phyloP scores from a whole-genome alignment of 345 rosid species.

The Syzygium aromaticum region DNA sequence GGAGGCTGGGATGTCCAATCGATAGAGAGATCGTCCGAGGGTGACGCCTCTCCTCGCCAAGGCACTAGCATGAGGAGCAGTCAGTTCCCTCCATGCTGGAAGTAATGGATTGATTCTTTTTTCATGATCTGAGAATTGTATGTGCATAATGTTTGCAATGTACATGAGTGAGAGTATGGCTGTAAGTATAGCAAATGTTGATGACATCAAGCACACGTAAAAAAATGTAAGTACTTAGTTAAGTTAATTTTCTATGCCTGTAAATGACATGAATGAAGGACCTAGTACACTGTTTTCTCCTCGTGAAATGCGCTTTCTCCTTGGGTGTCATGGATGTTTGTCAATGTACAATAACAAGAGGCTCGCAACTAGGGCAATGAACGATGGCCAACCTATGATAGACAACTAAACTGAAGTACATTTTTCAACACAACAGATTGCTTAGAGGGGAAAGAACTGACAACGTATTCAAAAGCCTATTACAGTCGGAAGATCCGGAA shows the following conservation, averaged over 20 bases:
- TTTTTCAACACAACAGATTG: not conserved
- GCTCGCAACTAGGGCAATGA: not conserved
- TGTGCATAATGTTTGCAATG: not conserved
- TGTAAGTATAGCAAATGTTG: not conserved
- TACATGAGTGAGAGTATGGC: not conserved
- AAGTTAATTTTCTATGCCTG: not conserved
- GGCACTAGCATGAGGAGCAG: conserved; percentile 5
- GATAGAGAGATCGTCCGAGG: not conserved
- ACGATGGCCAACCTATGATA: not conserved
- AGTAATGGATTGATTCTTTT: not conserved
- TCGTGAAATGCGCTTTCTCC: not conserved
- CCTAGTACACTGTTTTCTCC: not conserved
- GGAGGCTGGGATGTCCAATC: conserved; percentile 24
- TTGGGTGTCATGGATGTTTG: not conserved
- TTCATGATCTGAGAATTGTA: not conserved
- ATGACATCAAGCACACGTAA: not conserved
- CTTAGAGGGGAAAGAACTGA: not conserved
- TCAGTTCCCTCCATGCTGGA: conserved; percentile 16
- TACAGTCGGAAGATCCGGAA: not conserved
- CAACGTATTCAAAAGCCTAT: not conserved
- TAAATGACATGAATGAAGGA: not conserved
- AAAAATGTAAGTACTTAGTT: not conserved
- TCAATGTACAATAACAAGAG: not conserved
- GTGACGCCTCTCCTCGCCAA: not conserved
- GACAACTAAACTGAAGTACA: not conserved